Base-by-base conservation (phyloP, 179 eudicot genomes). In the Beta lomatogona region DNA sequence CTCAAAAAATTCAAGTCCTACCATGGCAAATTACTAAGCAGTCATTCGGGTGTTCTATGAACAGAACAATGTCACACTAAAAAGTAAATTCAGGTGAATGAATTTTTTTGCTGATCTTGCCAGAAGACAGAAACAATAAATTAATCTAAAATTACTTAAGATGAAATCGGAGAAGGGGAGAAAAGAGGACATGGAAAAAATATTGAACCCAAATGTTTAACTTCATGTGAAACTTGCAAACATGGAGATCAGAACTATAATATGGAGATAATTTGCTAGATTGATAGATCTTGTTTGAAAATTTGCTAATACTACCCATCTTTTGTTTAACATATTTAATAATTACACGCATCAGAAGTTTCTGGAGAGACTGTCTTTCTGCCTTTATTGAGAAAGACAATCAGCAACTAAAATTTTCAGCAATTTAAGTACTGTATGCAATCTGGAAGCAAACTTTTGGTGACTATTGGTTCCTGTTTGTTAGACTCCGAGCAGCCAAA, bases 1-100 rank as follows among this genome's bases (percentile, higher is more conserved):
- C 93, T 88, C 84, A 95, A 86, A 80, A 91, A 85, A 74, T 92
- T 91, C 70, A 94, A 89, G 86, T 95, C 99, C 99, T 95, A 83
- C 57, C 74, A 81, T 45, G 76, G 59, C 12, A 67, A 81, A 57
- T 7, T 73, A 31, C 57, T 48, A 82, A 67, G 77, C 8, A 77
- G 82, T 53, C 41, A 28, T 6, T 58, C 22, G 22, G 16, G 21
- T 36, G 22, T 53, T 21, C 52, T 44, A 16, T 75, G 48, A 53
- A 19, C 21, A 25, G 48, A 53, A 12, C 21, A 25, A 67, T 12
- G 45, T 70, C 57, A 69, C 2, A 13, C 73, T 16, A 73, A 14
- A 16, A 78, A 25, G 48, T 11, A 52, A 21, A 18, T 21, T 60
- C 25, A 76, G 16, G n/a, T 28, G 21, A 9, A 19, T 19, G 4